These are phyloP conservation scores for Gomphus sp. DNA, from an alignment of 1,284 basidiomycete genomes.

Conservation along the genomic window DNA sequence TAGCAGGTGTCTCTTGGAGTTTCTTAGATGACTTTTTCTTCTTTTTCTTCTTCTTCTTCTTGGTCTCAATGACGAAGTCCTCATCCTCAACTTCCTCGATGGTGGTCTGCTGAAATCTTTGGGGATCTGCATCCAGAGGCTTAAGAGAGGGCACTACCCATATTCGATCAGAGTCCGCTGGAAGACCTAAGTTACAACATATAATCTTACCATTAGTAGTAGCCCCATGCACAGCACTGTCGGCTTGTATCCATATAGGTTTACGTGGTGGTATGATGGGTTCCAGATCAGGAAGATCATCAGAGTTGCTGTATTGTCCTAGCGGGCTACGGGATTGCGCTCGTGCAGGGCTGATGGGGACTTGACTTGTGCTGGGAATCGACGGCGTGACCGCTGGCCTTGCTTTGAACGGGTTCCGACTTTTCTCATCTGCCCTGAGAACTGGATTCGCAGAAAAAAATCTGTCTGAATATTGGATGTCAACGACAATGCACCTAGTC, in stretches of 20 bases:
- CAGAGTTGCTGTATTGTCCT: not conserved
- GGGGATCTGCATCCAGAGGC: slow-evolving; percentile 10
- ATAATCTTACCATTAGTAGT: not conserved
- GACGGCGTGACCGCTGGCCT: not conserved
- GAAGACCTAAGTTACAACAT: not conserved
- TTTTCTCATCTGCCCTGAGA: slow-evolving; percentile 30
- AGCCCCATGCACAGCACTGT: not conserved
- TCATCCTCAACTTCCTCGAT: slow-evolving; percentile 64
- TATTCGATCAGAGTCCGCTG: not conserved
- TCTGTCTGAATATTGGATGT: slow-evolving; percentile 38
- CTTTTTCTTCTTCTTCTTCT: slow-evolving; percentile 62
- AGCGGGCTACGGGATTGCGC: not conserved
- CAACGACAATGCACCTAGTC: not conserved
- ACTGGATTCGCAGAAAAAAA: slow-evolving; percentile 59
- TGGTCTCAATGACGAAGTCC: slow-evolving; percentile 32
- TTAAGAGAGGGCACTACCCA: slow-evolving; percentile 4
- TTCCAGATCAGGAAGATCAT: not conserved
- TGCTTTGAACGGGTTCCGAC: slow-evolving; percentile 17
- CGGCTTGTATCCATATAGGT: not conserved
- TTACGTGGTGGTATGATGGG: not conserved
- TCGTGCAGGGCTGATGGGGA: not conserved
- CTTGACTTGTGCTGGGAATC: not conserved
- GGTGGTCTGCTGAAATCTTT: slow-evolving; percentile 37
- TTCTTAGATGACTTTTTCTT: slow-evolving; percentile 53
- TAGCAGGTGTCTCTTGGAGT: slow-evolving; percentile 17